These are phyloP conservation scores for Mucor sp. DNA, from an alignment of 371 early-diverging fungal species.

Conservation along the genomic window DNA sequence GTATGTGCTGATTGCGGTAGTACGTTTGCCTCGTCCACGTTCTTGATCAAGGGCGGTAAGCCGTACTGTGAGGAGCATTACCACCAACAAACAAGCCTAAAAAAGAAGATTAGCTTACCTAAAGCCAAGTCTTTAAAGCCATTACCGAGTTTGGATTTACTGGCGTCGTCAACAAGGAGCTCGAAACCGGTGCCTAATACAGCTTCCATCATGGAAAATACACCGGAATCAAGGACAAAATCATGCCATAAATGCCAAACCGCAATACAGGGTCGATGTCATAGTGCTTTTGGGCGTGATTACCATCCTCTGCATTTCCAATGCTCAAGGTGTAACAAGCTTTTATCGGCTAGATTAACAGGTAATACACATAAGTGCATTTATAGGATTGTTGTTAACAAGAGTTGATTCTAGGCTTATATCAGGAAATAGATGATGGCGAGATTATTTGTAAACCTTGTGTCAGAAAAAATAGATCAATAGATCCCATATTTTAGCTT, in stretches of 20 bases:
- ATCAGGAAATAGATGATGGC: constrained; percentile 10
- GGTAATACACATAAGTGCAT: constrained; percentile 4
- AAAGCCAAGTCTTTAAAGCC: background rate
- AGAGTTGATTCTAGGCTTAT: constrained; percentile 13
- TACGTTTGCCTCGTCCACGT: constrained; percentile 50
- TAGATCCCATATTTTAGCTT: background rate
- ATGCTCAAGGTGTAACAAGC: constrained; percentile 51
- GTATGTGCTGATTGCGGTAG: constrained; percentile 64
- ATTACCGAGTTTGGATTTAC: constrained; percentile 2
- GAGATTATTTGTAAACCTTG: constrained; percentile 27
- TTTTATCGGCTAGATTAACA: constrained; percentile 28
- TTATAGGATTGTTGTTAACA: background rate
- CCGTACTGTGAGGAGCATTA: constrained; percentile 70
- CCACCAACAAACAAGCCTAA: constrained; percentile 17
- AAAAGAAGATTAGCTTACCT: background rate
- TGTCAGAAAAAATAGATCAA: constrained; percentile 10
- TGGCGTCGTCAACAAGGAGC: background rate
- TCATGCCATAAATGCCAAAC: constrained; percentile 38
- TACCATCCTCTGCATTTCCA: constrained; percentile 61
- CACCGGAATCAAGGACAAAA: constrained; percentile 7
- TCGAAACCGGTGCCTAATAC: background rate
- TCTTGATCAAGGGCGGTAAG: constrained; percentile 53
- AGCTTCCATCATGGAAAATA: background rate
- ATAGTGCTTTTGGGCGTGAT: constrained; percentile 48
- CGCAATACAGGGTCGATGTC: constrained; percentile 51